Evolutionary conservation across 495 filamentous ascomycete species (phyloP), one percentile per base, ranked within the genome.

Genomic region (Aspergillus ostianus): DNA sequence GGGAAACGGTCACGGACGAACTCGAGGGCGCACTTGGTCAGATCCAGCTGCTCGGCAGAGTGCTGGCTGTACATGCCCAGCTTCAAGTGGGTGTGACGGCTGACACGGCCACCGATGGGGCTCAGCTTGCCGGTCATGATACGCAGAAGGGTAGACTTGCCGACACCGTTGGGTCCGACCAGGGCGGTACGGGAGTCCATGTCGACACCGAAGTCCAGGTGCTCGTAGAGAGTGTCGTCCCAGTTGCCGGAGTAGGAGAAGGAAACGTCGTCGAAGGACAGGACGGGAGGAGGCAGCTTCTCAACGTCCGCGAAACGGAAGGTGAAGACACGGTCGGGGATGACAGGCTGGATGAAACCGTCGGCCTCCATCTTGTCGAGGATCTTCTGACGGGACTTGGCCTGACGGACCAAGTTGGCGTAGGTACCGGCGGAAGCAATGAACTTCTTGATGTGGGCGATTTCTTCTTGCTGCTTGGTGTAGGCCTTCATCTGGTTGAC

Each of bases 281-380:
- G 80, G 52, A 98, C 94, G 15, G 94, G 94, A 56, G 94, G 94
- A 27, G 94, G 94, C 41, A 98, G 87, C 82, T 98, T 98, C 71
- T 98, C 94, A 51, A 98, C 94, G 67, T 97, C 91, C 57, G 94
- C 95, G 77, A 98, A 98, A 72, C 94, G 88, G 87, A 98, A 98
- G 54, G 90, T 92, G 82, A 98, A 98, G 68, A 97, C 90, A 49
- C 88, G 84, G 77, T 98, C 94, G 59, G 83, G 73, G 61, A 83
- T 74, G 57, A 98, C 91, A 29, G 90, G 88, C 80, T 98, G 89
- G 68, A 98, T 97, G 74, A 98, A 92, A 63, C 94, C 94, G 66
- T 98, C 94, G 57, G 94, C 95, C 81, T 98, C 94, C 94, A 98
- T 98, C 84, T 98, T 98, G 84, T 98, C 94, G 58, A 98, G 85